Base-by-base conservation (phyloP, 148 eudicot species). In the Arctostaphylos glauca region DNA sequence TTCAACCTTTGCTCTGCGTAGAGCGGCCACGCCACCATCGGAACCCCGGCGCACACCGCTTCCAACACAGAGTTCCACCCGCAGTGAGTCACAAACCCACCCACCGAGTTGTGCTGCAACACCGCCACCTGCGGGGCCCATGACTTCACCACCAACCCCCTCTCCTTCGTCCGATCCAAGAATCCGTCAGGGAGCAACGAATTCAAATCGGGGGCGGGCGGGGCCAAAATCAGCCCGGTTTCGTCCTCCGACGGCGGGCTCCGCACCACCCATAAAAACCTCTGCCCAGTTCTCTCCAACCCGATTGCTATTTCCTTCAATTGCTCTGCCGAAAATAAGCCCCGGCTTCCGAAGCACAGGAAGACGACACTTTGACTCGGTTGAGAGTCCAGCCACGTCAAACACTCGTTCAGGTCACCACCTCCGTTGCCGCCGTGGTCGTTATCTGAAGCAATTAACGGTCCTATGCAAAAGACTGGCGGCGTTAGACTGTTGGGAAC, bases 21-120 rank as follows among this genome's bases (percentile, higher is more conserved):
- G 64, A 88, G 62, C 12, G 90, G 91, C 91, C 93, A 91, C 48
- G 87, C 92, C 73, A 88, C 81, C 89, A 91, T 88, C 2, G 93
- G 91, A 48, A 89, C 86, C 0, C 91, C 90, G 4, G 81, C 86
- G 4, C 83, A 77, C 9, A 87, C 82, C 1, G 90, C 89, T 47
- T 91, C 93, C 83, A 91, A 66, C 25, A 73, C 86, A 19, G 93
- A 91, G 85, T 89, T 91, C 93, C 93, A 91, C 58, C 92, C 93
- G 55, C 93, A 92, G 62, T 91, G 92, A 23, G 89, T 87, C 86
- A 91, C 91, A 44, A 92, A 92, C 15, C 92, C 95, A 6, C 95
- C 95, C 4, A 91, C 87, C 0, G 95, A 82, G 10, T 76, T 86
- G 47, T 89, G 95, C 9, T 14, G 67, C 72, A 92, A 67, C 13